These are phyloP conservation scores for Bauhinia variegata DNA, from an alignment of 306 rosid species.

Conservation along the genomic window DNA sequence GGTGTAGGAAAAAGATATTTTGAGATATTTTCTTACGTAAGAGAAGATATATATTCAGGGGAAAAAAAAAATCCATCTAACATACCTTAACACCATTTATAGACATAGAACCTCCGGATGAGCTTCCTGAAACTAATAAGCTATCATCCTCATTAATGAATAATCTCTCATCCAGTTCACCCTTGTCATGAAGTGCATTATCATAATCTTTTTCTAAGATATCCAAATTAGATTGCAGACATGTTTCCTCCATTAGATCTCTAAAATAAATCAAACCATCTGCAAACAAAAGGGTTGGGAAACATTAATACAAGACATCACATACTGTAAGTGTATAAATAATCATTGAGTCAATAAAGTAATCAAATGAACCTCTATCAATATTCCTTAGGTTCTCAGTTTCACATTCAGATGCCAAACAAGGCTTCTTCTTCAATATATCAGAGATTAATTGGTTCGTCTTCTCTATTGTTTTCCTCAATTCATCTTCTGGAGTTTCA, in stretches of 20 bases:
- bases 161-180: constrained; percentile 89
- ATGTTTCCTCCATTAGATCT: constrained; percentile 73
- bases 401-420: constrained; percentile 71
- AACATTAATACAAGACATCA: constrained; percentile 20
- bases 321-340: constrained; percentile 11
- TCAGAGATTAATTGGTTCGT: constrained; percentile 74
- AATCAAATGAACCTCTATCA: constrained; percentile 61
- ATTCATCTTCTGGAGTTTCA: constrained; percentile 82
- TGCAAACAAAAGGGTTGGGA: constrained; percentile 40
- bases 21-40: constrained; percentile 22
- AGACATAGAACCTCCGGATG: constrained; percentile 67
- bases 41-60: constrained; percentile 1
- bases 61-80: constrained; percentile 16
- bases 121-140: constrained; percentile 80
- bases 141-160: constrained; percentile 86
- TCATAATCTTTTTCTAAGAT: constrained; percentile 81
- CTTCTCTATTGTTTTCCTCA: constrained; percentile 79
- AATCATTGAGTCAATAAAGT: constrained; percentile 8
- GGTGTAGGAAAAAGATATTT: constrained; percentile 36
- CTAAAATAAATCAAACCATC: constrained; percentile 87
- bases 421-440: constrained; percentile 78
- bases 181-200: constrained; percentile 61
- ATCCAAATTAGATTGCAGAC: constrained; percentile 61
- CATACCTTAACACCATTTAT: constrained; percentile 79
- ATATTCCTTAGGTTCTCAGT: constrained; percentile 69